Evolutionary conservation across 2,329 filamentous ascomycete genomes (phyloP).

Genomic region (Fusarium acutatum): DNA sequence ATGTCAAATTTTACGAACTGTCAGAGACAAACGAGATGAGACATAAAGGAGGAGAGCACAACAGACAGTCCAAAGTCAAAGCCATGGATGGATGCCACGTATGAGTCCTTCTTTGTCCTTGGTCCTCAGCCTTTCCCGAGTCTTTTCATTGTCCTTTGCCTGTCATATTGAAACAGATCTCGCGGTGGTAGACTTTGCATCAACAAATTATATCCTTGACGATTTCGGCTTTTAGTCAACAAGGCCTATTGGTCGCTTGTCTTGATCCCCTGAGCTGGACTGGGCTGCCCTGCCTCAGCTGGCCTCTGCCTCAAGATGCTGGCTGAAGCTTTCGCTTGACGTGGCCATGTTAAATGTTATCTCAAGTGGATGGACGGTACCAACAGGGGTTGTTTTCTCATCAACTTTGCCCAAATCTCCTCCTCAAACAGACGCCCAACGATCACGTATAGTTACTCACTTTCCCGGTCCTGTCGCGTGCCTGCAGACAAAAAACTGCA

Average conservation of each 20-base stretch:
- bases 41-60: slow-evolving; percentile 18
- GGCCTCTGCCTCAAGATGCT: not conserved
- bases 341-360: slow-evolving; percentile 19
- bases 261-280: not conserved
- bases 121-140: not conserved
- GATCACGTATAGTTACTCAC: not conserved
- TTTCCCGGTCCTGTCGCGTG: slow-evolving; percentile 17
- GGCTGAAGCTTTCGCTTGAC: slow-evolving; percentile 8
- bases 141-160: not conserved
- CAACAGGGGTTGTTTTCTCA: slow-evolving; percentile 19
- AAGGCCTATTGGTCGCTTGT: not conserved
- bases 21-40: slow-evolving; percentile 13
- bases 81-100: not conserved
- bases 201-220: not conserved
- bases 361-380: slow-evolving; percentile 1
- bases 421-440: slow-evolving; percentile 7
- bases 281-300: slow-evolving; percentile 20
- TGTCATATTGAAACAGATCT: not conserved
- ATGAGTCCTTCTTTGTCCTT: not conserved
- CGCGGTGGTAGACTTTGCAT: not conserved
- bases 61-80: slow-evolving; percentile 3
- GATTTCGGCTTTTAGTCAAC: not conserved
- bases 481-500: slow-evolving; percentile 23
- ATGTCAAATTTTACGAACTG: slow-evolving; percentile 10
- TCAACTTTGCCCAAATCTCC: not conserved